Percentiles rank a stretch among this genome's conserved stretches.
Conservation (phyloP, 208 protist genomes). For the Leishmania amazonensis region DNA sequence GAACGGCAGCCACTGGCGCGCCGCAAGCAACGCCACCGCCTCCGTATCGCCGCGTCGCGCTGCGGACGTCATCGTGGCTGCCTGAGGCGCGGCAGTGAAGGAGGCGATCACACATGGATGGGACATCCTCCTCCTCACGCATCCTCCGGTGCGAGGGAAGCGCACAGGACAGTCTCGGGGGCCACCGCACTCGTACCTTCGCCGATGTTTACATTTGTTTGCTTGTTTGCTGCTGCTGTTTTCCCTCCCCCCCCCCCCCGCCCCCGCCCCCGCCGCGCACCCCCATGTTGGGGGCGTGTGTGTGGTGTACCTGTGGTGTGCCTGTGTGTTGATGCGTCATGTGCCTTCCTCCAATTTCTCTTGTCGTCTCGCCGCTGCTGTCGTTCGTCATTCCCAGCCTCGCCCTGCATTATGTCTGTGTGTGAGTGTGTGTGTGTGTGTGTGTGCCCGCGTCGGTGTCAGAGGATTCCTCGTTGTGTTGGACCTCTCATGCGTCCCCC, state of each 20-base stretch:
- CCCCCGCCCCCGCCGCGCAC: neutral
- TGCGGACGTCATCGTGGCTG: neutral
- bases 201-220: neutral
- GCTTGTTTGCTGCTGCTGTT: neutral
- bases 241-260: too few relatives aligned
- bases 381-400: neutral
- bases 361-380: neutral
- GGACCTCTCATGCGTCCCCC: too few relatives aligned
- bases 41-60: neutral
- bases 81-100: neutral
- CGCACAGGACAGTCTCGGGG: neutral
- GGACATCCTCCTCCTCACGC: neutral
- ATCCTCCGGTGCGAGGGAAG: neutral
- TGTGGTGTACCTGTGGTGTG: conserved; percentile 3
- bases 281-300: neutral
- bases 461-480: too few relatives aligned
- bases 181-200: neutral
- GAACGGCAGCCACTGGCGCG: neutral
- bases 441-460: neutral
- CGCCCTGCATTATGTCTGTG: neutral
- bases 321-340: neutral
- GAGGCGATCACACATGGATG: neutral
- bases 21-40: neutral
- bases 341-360: neutral
- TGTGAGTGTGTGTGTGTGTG: neutral